Evolutionary conservation across 495 filamentous ascomycete species (phyloP).

Genomic region (Aspergillus ostianus): DNA sequence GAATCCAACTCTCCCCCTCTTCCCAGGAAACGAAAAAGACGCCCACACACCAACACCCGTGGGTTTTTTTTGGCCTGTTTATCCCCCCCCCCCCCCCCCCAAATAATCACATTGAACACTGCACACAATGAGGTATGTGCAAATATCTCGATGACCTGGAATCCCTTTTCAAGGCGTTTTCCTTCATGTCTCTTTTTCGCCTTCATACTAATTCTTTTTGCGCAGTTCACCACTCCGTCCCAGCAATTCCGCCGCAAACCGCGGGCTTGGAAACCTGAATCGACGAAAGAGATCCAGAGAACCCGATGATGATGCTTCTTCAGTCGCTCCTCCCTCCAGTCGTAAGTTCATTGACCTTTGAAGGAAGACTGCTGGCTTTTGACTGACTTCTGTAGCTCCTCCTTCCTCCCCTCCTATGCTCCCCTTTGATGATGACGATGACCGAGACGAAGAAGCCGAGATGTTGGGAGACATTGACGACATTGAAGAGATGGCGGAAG

Average conservation of each 20-base stretch:
- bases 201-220: constrained; percentile 17
- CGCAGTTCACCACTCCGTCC: constrained; percentile 76
- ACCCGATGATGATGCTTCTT: constrained; percentile 71
- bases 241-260: constrained; percentile 84
- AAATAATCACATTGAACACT: constrained; percentile 9
- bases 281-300: constrained; percentile 82
- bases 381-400: constrained; percentile 33
- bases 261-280: constrained; percentile 58
- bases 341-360: constrained; percentile 49
- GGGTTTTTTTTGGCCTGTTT: constrained; percentile 1
- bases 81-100: not conserved
- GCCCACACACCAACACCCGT: constrained; percentile 13
- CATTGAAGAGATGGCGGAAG: constrained; percentile 93
- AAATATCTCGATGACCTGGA: not conserved
- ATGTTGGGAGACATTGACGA: constrained; percentile 84
- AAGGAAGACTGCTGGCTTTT: constrained; percentile 15
- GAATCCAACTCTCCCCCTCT: constrained; percentile 22
- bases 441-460: constrained; percentile 69
- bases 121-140: constrained; percentile 41
- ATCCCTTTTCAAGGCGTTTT: not conserved
- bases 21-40: constrained; percentile 19
- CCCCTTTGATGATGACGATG: constrained; percentile 69
- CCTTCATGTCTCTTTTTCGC: constrained; percentile 10
- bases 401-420: constrained; percentile 50
- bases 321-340: constrained; percentile 69